Evolutionary conservation across 805 yeast species (phyloP), one percentile per base, ranked within the genome.

Genomic region (Cyberlindnera petersonii): DNA sequence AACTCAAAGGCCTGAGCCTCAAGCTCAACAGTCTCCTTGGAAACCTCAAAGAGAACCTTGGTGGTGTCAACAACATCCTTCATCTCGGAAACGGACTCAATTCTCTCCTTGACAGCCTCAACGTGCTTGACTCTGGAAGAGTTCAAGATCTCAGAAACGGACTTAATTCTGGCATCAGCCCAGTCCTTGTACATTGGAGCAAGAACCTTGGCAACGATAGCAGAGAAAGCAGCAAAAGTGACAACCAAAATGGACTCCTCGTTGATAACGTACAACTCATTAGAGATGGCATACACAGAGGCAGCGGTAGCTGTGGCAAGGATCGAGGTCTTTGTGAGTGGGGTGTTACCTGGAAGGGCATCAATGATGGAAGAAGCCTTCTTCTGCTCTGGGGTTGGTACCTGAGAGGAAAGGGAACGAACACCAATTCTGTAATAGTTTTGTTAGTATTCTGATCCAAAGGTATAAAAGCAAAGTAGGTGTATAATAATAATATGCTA

Each of bases 261-360:
- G 68, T 91, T 94, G 60, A 93, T 74, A 53, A 93, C 86, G 69
- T 89, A 82, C 54, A 93, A 75, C 68, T 87, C 95, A 69, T 86
- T 87, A 58, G 96, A 84, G 62, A 93, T 82, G 51, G 96, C 96
- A 70, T 88, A 93, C 53, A 91, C 66, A 45, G 95, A 81, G 42
- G 95, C 98, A 47, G 97, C 97, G 46, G 96, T 79, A 46, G 91
- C 77, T 39, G 98, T 89, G 58, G 96, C 96, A 59, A 93, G 73
- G 60, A 89, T 76, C 61, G 97, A 96, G 47, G 97, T 87, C 79
- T 93, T 93, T 52, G 96, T 78, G 54, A 91, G 66, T 55, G 77
- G 72, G 59, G 79, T 77, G 79, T 77, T 82, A 64, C 97, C 97
- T 65, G 98, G 98, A 54, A 93, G 70, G 48, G 96, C 86, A 60